Base-by-base conservation (phyloP, 495 filamentous ascomycete species). In the Sabuloglossum arenarium region DNA sequence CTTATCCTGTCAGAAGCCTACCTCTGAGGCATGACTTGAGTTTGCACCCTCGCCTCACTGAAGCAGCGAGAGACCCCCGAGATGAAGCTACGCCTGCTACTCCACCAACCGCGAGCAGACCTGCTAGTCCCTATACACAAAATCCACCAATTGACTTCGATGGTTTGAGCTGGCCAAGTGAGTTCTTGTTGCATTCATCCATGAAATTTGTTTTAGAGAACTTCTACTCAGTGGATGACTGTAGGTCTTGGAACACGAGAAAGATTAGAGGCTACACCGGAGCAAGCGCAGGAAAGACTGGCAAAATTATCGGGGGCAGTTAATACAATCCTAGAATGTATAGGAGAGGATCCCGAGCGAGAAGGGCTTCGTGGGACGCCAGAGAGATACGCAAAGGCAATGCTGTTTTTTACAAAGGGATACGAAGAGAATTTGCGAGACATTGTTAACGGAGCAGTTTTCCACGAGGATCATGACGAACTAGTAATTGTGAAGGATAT, bases 391-490 rank as follows among this genome's bases (percentile, higher is more conserved):
- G 91, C 93, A 58, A 90, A 90, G 68, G 91, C 91, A 5, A 89
- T 98, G 88, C 75, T 98, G 23, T 94, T 85, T 73, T 94, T 98
- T 70, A 98, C 91, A n/a, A 94, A 95, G 66, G 91, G 91, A 28
- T 98, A 98, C 63, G 86, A 96, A 69, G 84, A 98, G 74, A 96
- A 96, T 66, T 78, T 98, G 47, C 73, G 80, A 57, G 88, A 93
- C 63, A 81, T 98, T 58, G 85, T 98, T 57, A 95, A 96, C 65
- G 83, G 82, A 50, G 91, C 91, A 30, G 87, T 97, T 58, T 98
- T 98, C 70, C 84, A 94, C 61, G 91, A 98, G 66, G 85, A 89
- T 63, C 91, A 97, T 64, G 90, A 95, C 63, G 93, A 98, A 70
- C 73, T 95, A 65, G 89, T 97, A 21, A 94, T 98, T 59, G 88